Conservation (phyloP, 2,329 filamentous ascomycete genomes). For the Aspergillus quadricinctus region DNA sequence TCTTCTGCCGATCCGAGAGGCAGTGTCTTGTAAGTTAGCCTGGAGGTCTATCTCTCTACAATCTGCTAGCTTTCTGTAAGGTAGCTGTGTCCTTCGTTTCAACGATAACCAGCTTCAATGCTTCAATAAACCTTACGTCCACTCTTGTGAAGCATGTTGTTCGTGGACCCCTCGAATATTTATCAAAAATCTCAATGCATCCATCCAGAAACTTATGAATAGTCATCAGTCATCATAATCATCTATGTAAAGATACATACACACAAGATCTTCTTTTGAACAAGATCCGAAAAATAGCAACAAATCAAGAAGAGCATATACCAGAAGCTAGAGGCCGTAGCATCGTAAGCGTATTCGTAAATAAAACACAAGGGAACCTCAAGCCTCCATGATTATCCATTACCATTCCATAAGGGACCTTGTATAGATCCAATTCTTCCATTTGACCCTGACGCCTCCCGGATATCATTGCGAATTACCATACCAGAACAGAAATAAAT, state of each 20-base stretch:
- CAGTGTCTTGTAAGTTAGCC: too few species aligned
- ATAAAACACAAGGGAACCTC: not conserved
- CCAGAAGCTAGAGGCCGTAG: not conserved
- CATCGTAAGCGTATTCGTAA: not conserved
- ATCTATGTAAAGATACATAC: conserved; percentile 19
- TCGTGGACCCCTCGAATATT: too few species aligned
- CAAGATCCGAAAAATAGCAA: conserved; percentile 1
- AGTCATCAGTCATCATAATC: conserved; percentile 27
- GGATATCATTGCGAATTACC: not conserved
- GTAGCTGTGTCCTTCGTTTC: not conserved
- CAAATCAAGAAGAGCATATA: conserved; percentile 6
- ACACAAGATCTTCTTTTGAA: conserved; percentile 7
- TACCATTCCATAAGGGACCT: not conserved
- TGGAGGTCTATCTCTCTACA: too few species aligned
- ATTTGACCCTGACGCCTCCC: not conserved
- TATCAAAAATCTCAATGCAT: not conserved
- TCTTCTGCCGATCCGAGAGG: not conserved
- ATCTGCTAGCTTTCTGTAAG: not conserved
- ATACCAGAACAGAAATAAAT: conserved; percentile 4
- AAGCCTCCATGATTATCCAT: not conserved
- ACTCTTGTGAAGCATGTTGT: too few species aligned
- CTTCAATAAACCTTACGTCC: too few species aligned
- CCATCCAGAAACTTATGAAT: conserved; percentile 15
- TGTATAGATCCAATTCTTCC: not conserved
- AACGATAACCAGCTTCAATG: not conserved